Base-by-base conservation (phyloP, 2,329 filamentous ascomycete species). In the Dactylonectria estremocensis region DNA sequence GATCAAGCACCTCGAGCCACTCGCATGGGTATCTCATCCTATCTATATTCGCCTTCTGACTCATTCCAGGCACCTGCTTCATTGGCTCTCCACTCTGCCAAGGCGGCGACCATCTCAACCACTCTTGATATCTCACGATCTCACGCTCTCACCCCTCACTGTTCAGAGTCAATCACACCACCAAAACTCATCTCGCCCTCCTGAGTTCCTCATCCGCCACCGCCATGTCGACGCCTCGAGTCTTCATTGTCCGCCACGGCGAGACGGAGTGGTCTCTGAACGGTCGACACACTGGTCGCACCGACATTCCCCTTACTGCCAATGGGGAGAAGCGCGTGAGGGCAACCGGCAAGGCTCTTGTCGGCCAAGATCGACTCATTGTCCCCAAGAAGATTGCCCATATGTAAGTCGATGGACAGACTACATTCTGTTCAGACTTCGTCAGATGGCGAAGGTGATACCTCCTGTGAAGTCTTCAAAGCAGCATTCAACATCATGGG, bases 251-350 rank as follows among this genome's bases (percentile, higher is more conserved):
- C 79, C 93, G 95, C 74, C 95, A 98, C 78, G 95, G 95, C 82
- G 94, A 98, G 84, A 98, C 95, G 4, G 94, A 97, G 84, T 98
- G 95, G 95, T 97, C 93, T 5, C 89, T 97, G 54, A 92, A 92
- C 73, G 95, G 94, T 63, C 88, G 90, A 59, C 94, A 98, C 82
- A 98, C 95, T 0, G 93, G 95, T 58, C 87, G 85, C 31, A 93
- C 93, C n/a, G 95, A 98, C 77, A 93, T 98, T 4, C 91, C 94
- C 1, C 86, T 98, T 43, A 98, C 95, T 1, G 83, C 87, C 57
- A 92, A 94, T 78, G 95, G 95, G 59, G 93, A 95, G 84, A 93
- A 90, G 79, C 88, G 93, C 67, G 88, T 95, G 66, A 85, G 83
- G 65, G 91, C 92, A 2, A 98, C 95, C 0, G 95, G 95, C 7